phyloP scores from a whole-genome alignment of 75 land plant species.

The Pseudotsuga menziesii region DNA sequence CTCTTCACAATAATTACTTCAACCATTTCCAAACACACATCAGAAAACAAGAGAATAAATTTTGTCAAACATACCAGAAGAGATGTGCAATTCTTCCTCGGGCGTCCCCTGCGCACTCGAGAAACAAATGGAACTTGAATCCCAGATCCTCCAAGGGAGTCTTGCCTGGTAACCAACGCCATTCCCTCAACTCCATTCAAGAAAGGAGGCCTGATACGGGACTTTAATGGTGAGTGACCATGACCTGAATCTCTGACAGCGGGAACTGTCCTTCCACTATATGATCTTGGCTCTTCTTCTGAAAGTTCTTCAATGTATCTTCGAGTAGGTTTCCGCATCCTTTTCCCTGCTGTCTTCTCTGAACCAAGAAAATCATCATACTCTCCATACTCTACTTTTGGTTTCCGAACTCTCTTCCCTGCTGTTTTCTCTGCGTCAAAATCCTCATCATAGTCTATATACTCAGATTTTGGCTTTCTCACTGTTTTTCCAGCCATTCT shows the following conservation, averaged over 20 bases:
- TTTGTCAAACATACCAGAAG: slow-evolving; percentile 8
- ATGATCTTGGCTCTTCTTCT: slow-evolving; percentile 37
- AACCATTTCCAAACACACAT: no score
- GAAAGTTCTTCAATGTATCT: slow-evolving; percentile 92
- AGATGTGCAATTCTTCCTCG: slow-evolving; percentile 17
- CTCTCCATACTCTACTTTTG: slow-evolving; percentile 8
- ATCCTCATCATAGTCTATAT: slow-evolving; percentile 19
- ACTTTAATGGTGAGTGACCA: slow-evolving; percentile 3
- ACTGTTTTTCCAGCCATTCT: slow-evolving; percentile 56
- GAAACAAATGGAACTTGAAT: slow-evolving; percentile 16
- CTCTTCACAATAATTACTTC: no score
- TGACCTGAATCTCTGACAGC: slow-evolving; percentile 13
- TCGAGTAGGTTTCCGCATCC: slow-evolving; percentile 86
- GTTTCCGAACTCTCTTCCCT: slow-evolving; percentile 2
- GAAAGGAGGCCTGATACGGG: slow-evolving; percentile 7
- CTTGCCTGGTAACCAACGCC: slow-evolving; percentile 5
- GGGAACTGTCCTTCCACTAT: slow-evolving; percentile 16
- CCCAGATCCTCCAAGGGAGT: slow-evolving; percentile 10
- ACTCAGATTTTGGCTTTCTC: slow-evolving; percentile 82
- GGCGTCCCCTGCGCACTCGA: slow-evolving; percentile 16
- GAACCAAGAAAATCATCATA: slow-evolving; percentile 13
- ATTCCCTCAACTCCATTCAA: slow-evolving; percentile 6
- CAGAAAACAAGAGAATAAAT: no score
- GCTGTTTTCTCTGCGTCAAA: neutral
- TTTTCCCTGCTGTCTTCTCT: slow-evolving; percentile 45